These are phyloP conservation scores for Kazachstania africana DNA, from an alignment of 805 yeast genomes.

Conservation along the genomic window DNA sequence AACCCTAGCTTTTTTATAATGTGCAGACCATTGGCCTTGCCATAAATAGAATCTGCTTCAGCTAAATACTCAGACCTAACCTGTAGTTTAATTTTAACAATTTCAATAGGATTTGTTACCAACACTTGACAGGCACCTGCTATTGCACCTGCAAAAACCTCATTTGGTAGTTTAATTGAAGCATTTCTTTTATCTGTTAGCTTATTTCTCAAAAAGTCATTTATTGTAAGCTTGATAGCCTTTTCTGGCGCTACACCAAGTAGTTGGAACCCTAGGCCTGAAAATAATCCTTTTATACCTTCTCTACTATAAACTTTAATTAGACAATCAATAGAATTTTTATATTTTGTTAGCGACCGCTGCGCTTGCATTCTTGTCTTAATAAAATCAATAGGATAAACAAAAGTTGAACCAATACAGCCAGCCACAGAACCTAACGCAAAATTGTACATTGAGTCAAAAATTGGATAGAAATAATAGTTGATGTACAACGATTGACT, in stretches of 20 bases:
- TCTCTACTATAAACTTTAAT: conserved; percentile 62
- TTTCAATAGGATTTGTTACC: conserved; percentile 92
- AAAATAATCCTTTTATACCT: conserved; percentile 76
- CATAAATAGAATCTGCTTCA: conserved; percentile 18
- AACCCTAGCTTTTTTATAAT: conserved; percentile 73
- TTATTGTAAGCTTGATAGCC: conserved; percentile 90
- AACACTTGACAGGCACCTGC: conserved; percentile 97
- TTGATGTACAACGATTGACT: conserved; percentile 24
- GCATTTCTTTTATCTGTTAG: conserved; percentile 39
- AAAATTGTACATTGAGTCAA: conserved; percentile 81
- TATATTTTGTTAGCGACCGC: conserved; percentile 56
- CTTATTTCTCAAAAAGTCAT: conserved; percentile 71
- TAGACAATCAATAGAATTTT: conserved; percentile 79
- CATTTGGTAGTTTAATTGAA: conserved; percentile 46
- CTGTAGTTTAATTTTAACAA: conserved; percentile 88
- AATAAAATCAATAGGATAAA: conserved; percentile 90
- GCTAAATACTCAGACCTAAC: conserved; percentile 64
- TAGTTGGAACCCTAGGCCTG: conserved; percentile 88
- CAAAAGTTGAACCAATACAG: conserved; percentile 95
- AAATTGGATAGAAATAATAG: conserved; percentile 46
- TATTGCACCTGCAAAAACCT: conserved; percentile 76
- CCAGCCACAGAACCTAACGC: conserved; percentile 91
- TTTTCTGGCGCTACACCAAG: conserved; percentile 98
- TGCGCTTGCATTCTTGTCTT: conserved; percentile 98
- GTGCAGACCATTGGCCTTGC: conserved; percentile 34